These are phyloP conservation scores for Cladosporium sp. DNA, from an alignment of 2,329 filamentous ascomycete species.

Conservation along the genomic window DNA sequence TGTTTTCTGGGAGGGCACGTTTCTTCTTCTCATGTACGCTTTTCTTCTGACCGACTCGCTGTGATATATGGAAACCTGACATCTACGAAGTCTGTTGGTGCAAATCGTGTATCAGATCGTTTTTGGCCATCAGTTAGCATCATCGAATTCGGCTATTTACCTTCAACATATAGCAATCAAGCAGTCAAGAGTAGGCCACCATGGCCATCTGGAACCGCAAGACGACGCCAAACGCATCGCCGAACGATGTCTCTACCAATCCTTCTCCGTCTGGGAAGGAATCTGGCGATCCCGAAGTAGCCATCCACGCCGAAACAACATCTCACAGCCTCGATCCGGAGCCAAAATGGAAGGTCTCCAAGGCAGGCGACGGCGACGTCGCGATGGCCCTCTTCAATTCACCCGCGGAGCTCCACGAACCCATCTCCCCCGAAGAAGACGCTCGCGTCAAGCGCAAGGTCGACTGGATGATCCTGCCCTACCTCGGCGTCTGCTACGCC, in stretches of 20 bases:
- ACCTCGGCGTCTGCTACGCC: slow-evolving; percentile 31
- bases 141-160: not conserved
- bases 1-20: too few relatives aligned
- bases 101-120: too few relatives aligned
- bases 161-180: not conserved
- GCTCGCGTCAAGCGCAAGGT: slow-evolving; percentile 48
- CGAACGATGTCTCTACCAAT: slow-evolving; percentile 13
- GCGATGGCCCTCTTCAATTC: slow-evolving; percentile 47
- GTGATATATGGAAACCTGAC: too few relatives aligned
- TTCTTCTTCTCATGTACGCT: too few relatives aligned
- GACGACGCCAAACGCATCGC: not conserved
- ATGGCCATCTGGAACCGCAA: slow-evolving; percentile 9
- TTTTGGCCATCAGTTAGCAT: too few relatives aligned
- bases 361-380: slow-evolving; percentile 36
- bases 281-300: slow-evolving; percentile 5
- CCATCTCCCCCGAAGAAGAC: slow-evolving; percentile 44
- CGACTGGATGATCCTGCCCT: slow-evolving; percentile 54
- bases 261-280: slow-evolving; percentile 10
- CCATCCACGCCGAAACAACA: slow-evolving; percentile 14
- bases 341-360: slow-evolving; percentile 24
- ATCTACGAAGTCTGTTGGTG: too few relatives aligned
- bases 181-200: not conserved
- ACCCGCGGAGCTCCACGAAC: slow-evolving; percentile 32
- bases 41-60: too few relatives aligned
- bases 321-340: not conserved